Evolutionary conservation across 352 stramenopile species (phyloP), one percentile per base, ranked within the genome.

Genomic region (Globisporangium camurandrum): DNA sequence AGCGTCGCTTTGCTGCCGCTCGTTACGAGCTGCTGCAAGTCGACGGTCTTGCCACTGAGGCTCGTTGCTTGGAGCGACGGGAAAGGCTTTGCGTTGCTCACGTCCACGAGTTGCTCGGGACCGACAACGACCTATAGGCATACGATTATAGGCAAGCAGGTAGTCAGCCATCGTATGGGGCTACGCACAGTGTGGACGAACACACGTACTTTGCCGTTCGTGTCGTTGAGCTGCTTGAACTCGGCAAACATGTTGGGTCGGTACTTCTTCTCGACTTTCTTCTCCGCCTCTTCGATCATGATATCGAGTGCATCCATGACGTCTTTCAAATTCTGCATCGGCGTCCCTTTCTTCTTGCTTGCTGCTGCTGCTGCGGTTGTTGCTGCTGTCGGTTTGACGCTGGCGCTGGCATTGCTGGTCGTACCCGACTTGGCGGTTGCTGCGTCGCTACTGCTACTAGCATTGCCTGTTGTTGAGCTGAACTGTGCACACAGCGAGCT

Each of bases 181-280:
- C 11, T 37, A 36, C 33, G 33, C 33, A 12, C 5, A 19, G 33
- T 20, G n/a, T n/a, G n/a, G 26, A 37, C n/a, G 6, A 31, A 39
- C 16, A 12, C 12, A 45, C 30, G 40, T 19, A 71, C 69, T 62
- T 93, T 93, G 23, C 83, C 83, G 38, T 86, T 67, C 39, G 75
- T 93, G 58, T 93, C 83, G 64, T 93, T 93, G 55, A 89, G 80
- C 62, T 87, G 69, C 65, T 93, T 93, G 64, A 92, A 91, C 66
- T 93, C 83, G 46, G 66, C 78, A 46, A 93, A 91, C 70, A 90
- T 90, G 49, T 93, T 89, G 49, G 83, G 83, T 1, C 80, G 64
- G 64, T 93, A 93, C 60, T 90, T 86, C 59, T 89, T 90, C 59
- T 80, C 76, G 23, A 84, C 62, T 56, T 93, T 93, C 59, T 81